Evolutionary conservation across 352 stramenopile genomes (phyloP).

Genomic region (Globisporangium polare): DNA sequence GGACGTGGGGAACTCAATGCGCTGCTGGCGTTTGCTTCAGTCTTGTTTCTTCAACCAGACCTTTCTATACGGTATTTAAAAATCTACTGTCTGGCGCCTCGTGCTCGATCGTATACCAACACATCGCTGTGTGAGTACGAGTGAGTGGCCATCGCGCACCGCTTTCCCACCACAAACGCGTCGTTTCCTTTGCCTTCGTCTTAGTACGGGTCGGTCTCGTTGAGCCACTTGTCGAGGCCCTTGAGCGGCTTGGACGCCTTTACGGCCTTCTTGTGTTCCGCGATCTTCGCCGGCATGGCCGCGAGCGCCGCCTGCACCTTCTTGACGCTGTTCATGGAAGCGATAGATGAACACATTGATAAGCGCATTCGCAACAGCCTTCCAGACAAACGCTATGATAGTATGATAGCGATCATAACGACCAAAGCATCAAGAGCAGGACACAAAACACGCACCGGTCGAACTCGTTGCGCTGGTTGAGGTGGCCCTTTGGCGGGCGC

Average conservation of each 20-base stretch:
- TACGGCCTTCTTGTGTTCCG: slow-evolving; percentile 82
- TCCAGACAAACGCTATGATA: background rate
- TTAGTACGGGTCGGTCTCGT: slow-evolving; percentile 80
- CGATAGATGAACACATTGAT: background rate
- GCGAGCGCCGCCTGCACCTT: slow-evolving; percentile 81
- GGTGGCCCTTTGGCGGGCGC: slow-evolving; percentile 75
- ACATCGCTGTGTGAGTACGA: background rate
- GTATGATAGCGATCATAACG: background rate
- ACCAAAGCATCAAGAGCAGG: background rate
- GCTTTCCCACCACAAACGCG: background rate
- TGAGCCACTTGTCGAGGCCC: slow-evolving; percentile 87
- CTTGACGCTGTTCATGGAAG: slow-evolving; percentile 46
- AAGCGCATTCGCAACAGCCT: background rate
- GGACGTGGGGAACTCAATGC: background rate
- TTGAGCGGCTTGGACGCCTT: slow-evolving; percentile 82
- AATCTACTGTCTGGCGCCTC: slow-evolving; percentile 9
- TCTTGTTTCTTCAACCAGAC: slow-evolving; percentile 4
- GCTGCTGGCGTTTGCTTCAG: background rate
- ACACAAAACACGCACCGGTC: slow-evolving; percentile 44
- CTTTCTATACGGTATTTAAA: slow-evolving; percentile 12
- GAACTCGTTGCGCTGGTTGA: slow-evolving; percentile 81
- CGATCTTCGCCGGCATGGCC: slow-evolving; percentile 84
- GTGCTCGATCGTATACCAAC: background rate
- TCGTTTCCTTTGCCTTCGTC: background rate
- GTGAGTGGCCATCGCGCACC: background rate